Evolutionary conservation across 2,329 filamentous ascomycete genomes (phyloP).

Genomic region (Alternaria novae-zelandiae): DNA sequence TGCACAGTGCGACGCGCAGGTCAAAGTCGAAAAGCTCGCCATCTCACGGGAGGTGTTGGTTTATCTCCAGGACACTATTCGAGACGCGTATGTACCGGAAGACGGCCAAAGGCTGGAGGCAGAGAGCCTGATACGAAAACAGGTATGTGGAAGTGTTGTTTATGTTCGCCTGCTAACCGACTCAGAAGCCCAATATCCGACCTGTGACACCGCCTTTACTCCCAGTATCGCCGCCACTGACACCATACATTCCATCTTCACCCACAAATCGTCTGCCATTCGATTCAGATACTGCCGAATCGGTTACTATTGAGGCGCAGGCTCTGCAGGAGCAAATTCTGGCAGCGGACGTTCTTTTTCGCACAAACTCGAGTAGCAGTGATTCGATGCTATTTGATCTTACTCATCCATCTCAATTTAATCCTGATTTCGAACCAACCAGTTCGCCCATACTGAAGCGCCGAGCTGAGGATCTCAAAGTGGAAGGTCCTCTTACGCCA

Average conservation of each 20-base stretch:
- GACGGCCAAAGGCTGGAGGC: slow-evolving; percentile 30
- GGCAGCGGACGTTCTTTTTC: slow-evolving; percentile 41
- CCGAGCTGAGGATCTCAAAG: slow-evolving; percentile 48
- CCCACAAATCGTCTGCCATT: slow-evolving; percentile 47
- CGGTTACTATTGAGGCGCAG: slow-evolving; percentile 40
- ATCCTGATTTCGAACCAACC: slow-evolving; percentile 18
- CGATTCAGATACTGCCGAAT: slow-evolving; percentile 46
- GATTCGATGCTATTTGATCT: slow-evolving; percentile 42
- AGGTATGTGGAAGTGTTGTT: slow-evolving; percentile 23
- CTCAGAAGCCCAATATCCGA: slow-evolving; percentile 35
- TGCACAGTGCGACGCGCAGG: slow-evolving; percentile 23
- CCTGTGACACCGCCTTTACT: slow-evolving; percentile 57
- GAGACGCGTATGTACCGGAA: slow-evolving; percentile 23
- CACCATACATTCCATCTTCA: slow-evolving; percentile 50
- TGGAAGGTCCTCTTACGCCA: slow-evolving; percentile 57
- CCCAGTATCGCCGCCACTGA: slow-evolving; percentile 50
- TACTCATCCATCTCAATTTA: slow-evolving; percentile 27
- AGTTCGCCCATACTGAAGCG: slow-evolving; percentile 38
- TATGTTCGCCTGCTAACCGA: slow-evolving; percentile 18
- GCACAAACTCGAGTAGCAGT: slow-evolving; percentile 39
- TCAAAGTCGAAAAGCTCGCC: slow-evolving; percentile 47
- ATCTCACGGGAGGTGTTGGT: slow-evolving; percentile 44
- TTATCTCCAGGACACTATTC: slow-evolving; percentile 47
- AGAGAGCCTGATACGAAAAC: slow-evolving; percentile 21
- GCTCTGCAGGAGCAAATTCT: slow-evolving; percentile 44